Evolutionary conservation across 805 yeast species (phyloP).

Genomic region (Candida railenensis): DNA sequence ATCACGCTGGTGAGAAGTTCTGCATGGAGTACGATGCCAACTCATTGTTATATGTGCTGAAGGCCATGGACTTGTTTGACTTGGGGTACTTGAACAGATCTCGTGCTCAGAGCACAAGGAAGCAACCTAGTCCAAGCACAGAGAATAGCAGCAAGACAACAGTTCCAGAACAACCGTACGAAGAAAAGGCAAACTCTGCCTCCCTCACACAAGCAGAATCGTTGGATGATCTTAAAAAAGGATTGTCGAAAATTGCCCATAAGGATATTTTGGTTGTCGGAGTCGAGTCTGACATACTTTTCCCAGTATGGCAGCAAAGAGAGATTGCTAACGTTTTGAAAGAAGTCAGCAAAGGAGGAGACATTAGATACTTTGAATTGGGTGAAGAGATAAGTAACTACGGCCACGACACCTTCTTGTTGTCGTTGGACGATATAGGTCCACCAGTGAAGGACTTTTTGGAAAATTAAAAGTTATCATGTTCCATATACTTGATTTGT

Average conservation of each 20-base stretch:
- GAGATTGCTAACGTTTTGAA: conserved; percentile 68
- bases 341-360: conserved; percentile 22
- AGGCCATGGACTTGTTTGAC: conserved; percentile 95
- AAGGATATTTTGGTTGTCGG: conserved; percentile 78
- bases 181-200: conserved; percentile 48
- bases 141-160: conserved; percentile 16
- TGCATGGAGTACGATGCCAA: conserved; percentile 89
- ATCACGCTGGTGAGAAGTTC: conserved; percentile 94
- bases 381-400: conserved; percentile 74
- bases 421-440: conserved; percentile 79
- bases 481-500: no score
- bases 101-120: conserved; percentile 43
- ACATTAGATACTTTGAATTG: conserved; percentile 66
- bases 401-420: conserved; percentile 89
- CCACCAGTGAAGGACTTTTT: conserved; percentile 69
- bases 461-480: not conserved
- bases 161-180: conserved; percentile 52
- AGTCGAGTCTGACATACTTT: conserved; percentile 87
- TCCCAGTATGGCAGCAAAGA: conserved; percentile 93
- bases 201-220: conserved; percentile 55
- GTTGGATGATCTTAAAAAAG: conserved; percentile 58
- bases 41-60: conserved; percentile 80
- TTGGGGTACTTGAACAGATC: conserved; percentile 52
- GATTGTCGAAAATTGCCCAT: conserved; percentile 61
- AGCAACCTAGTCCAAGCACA: not conserved